Base-by-base conservation (phyloP, 371 early-diverging fungal genomes). In the Lichtheimia corymbifera region DNA sequence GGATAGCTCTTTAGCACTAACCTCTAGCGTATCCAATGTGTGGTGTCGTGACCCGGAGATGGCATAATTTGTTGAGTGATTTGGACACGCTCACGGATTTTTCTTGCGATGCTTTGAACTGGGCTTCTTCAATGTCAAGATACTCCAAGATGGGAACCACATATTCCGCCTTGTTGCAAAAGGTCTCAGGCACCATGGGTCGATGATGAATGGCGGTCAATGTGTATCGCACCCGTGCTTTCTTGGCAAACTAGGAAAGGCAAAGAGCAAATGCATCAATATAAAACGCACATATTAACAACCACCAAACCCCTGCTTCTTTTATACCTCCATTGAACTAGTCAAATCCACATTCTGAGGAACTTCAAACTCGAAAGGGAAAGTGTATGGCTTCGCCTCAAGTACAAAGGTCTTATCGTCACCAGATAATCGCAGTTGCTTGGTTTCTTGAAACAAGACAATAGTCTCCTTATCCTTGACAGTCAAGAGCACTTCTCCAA, bases 11-110 rank as follows among this genome's bases (percentile, higher is more conserved):
- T 47, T 22, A 18, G 30, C 12, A 18, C 53, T 18, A 35, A 58
- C 79, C 81, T 74, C 78, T 59, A 27, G 78, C 73, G 63, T 62
- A 81, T 5, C 78, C 81, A 18, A 56, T 64, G 50, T 69, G 67
- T 28, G 78, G 78, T n/a, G 73, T 64, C 20, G 62, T 61, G 24
- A 71, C 55, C 18, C 59, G 65, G 3, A 69, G 53, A 47, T 66
- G 64, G 20, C 66, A 74, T 59, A 58, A 53, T 41, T 65, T 59
- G 40, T 55, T 51, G 12, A 20, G 45, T 2, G 62, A 42, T 27
- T 59, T 25, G 20, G 67, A 24, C 3, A 71, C 50, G 25, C 67
- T 69, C n/a, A 62, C 62, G 28, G 60, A 55, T 61, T 67, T 63
- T 40, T 73, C 77, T 42, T 67, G 62, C 6, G 74, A 58, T n/a